Percentiles rank a stretch among this genome's conserved stretches.
These are phyloP conservation scores for Gardenia jasminoides DNA, from an alignment of 257 asterid species.

Conservation along the genomic window DNA sequence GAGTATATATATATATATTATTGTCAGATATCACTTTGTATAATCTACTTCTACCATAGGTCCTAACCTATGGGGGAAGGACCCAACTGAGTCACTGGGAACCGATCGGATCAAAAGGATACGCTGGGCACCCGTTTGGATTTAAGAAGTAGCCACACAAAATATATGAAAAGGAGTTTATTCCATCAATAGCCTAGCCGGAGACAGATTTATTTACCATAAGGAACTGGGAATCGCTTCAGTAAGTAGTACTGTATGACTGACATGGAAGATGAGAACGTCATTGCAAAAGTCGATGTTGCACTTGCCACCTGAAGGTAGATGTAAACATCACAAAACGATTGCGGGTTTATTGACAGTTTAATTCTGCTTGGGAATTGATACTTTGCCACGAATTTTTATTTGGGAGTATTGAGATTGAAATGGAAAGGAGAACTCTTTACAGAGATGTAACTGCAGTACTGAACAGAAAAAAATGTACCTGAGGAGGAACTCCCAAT, in stretches of 20 bases:
- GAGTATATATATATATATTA: too few relatives aligned
- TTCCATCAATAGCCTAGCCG: background rate
- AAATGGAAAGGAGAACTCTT: background rate
- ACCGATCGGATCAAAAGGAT: background rate
- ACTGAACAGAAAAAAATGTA: background rate
- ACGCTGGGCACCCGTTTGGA: too few relatives aligned
- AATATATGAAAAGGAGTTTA: background rate
- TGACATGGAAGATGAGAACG: conserved; percentile 98
- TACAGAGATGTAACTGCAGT: background rate
- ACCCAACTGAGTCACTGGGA: too few relatives aligned
- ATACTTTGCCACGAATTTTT: too few relatives aligned
- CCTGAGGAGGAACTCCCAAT: conserved; percentile 63
- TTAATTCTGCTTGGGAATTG: too few relatives aligned
- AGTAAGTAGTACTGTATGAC: conserved; percentile 89
- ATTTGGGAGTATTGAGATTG: too few relatives aligned
- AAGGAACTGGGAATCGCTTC: conserved; percentile 90
- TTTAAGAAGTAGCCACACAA: too few relatives aligned
- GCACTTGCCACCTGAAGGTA: conserved; percentile 74
- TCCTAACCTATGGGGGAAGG: too few relatives aligned
- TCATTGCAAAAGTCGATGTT: conserved; percentile 94
- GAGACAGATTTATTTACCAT: conserved; percentile 45
- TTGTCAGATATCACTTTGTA: too few relatives aligned
- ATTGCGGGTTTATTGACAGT: background rate
- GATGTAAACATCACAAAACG: background rate
- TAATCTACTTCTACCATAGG: too few relatives aligned